Evolutionary conservation across 2,329 filamentous ascomycete species (phyloP).

Genomic region (Aspergillus persii): DNA sequence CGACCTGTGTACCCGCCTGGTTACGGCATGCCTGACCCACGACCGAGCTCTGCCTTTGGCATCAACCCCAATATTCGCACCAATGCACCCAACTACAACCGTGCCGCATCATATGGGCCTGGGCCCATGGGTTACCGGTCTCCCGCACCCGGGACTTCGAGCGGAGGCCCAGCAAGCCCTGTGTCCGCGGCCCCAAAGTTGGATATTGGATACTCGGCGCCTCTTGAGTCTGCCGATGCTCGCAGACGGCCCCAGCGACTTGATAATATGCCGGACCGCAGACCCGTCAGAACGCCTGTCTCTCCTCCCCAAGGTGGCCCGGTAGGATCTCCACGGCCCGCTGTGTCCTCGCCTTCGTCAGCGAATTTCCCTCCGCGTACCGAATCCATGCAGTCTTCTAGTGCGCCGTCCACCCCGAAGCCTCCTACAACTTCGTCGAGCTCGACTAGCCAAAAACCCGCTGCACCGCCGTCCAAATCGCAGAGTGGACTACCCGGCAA

Average conservation of each 20-base stretch:
- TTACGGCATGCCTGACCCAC: constrained; percentile 38
- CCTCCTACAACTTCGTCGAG: constrained; percentile 25
- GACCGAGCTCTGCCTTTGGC: constrained; percentile 48
- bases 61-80: constrained; percentile 49
- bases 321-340: constrained; percentile 25
- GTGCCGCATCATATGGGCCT: constrained; percentile 31
- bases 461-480: constrained; percentile 28
- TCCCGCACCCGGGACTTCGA: constrained; percentile 30
- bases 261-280: constrained; percentile 28
- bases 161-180: constrained; percentile 31
- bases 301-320: constrained; percentile 21
- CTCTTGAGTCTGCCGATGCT: constrained; percentile 37
- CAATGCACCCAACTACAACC: constrained; percentile 37
- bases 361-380: constrained; percentile 34
- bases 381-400: constrained; percentile 29
- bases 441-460: constrained; percentile 38
- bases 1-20: constrained; percentile 31
- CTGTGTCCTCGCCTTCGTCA: constrained; percentile 29
- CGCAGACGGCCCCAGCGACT: constrained; percentile 32
- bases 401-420: constrained; percentile 42
- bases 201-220: constrained; percentile 50
- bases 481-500: constrained; percentile 54
- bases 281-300: constrained; percentile 32
- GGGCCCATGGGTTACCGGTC: constrained; percentile 35
- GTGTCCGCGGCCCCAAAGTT: constrained; percentile 35